Conservation (phyloP, 2,329 filamentous ascomycete genomes). For the Salinomyces thailandicus region DNA sequence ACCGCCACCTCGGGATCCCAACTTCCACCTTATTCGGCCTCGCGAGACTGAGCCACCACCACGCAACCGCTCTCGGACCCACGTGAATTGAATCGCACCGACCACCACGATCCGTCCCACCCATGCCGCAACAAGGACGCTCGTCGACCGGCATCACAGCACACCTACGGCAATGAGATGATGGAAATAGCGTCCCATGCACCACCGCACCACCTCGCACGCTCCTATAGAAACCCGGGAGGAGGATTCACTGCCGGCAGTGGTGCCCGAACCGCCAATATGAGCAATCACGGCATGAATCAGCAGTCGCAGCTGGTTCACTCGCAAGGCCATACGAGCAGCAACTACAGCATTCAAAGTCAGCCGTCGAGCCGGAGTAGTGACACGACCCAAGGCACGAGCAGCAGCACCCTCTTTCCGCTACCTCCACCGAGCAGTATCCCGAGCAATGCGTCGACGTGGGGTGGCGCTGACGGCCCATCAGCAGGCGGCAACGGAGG, state of each 20-base stretch:
- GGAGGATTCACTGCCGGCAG: neutral
- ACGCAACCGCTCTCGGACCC: too few relatives aligned
- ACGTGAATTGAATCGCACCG: too few relatives aligned
- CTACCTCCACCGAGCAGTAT: slow-evolving; percentile 22
- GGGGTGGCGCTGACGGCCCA: slow-evolving; percentile 8
- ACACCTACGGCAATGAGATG: too few relatives aligned
- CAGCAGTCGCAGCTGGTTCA: slow-evolving; percentile 28
- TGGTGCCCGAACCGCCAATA: slow-evolving; percentile 1
- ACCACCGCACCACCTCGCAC: neutral
- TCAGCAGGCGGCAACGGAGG: slow-evolving; percentile 18
- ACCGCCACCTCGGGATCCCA: too few relatives aligned
- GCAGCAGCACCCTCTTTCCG: slow-evolving; percentile 29
- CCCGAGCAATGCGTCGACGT: slow-evolving; percentile 16
- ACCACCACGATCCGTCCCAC: too few relatives aligned
- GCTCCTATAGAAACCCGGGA: slow-evolving; percentile 1
- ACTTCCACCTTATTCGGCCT: too few relatives aligned
- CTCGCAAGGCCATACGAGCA: slow-evolving; percentile 36
- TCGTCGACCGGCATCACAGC: too few relatives aligned
- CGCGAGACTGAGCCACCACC: too few relatives aligned
- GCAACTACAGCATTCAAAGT: slow-evolving; percentile 37
- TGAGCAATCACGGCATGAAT: slow-evolving; percentile 5
- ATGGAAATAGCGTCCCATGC: slow-evolving; percentile 3
- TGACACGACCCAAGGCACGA: slow-evolving; percentile 38
- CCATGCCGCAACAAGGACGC: too few relatives aligned
- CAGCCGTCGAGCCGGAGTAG: slow-evolving; percentile 37